Base-by-base conservation (phyloP, 1,284 basidiomycete genomes). In the Ganoderma lucidum region DNA sequence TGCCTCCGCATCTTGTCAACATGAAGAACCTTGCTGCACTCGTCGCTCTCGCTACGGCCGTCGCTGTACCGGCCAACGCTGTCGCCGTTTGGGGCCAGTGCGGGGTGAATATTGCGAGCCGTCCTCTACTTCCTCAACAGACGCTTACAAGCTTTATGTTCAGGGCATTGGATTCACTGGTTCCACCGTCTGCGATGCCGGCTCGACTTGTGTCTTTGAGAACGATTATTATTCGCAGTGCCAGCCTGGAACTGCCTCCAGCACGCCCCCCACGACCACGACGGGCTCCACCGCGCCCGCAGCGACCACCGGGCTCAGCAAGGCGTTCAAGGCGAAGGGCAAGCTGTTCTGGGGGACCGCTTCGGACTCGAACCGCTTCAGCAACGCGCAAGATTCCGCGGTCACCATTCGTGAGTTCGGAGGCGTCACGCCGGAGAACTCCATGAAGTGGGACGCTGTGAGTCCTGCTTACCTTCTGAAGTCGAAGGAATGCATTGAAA, bases 391-490 rank as follows among this genome's bases (percentile, higher is more conserved):
- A 67, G 75, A 78, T 69, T 78, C 77, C 8, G 63, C 68, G 39
- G 76, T 77, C n/a, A 78, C 77, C 32, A 77, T 75, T 63, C 75
- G 77, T 56, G 74, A 80, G 61, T 82, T 82, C 63, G 80, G 81
- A 41, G 75, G 78, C 44, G 68, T 82, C 61, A 81, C 81, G 15
- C 81, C 81, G 1, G 78, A 76, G 71, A 82, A 82, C 74, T 79
- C 77, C 62, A 81, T 82, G 81, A 82, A 82, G 75, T 82, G 81
- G 81, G 80, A 79, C 68, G 76, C 77, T 53, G 76, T 75, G 58
- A 70, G 75, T 73, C 28, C 39, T 32, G 10, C 6, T 23, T 17
- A 41, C 19, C 19, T 63, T 41, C 15, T n/a, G n/a, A 9, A n/a
- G 3, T 19, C 32, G 55, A 37, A 39, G 35, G 17, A 3, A 19